A percentile compares a stretch with the other conserved stretches of the same genome.
phyloP scores from a whole-genome alignment of 2,329 filamentous ascomycete species.

The Aspergillus sp. region DNA sequence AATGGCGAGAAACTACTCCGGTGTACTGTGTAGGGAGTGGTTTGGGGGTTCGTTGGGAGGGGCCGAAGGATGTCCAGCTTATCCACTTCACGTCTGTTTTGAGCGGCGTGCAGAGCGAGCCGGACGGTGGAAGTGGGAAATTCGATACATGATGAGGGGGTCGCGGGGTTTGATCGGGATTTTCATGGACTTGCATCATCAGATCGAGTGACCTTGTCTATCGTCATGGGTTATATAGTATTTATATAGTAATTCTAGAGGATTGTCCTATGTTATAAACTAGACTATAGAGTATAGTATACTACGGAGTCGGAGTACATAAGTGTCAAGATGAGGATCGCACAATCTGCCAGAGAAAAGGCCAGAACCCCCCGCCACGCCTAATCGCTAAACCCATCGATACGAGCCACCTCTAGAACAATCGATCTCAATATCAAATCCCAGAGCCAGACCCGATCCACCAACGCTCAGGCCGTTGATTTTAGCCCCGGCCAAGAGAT shows the following conservation, averaged over 20 bases:
- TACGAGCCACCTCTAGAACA: neutral
- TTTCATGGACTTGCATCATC: neutral
- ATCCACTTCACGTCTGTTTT: conserved; percentile 10
- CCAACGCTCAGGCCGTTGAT: conserved; percentile 8
- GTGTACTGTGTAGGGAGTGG: neutral
- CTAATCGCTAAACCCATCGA: too few relatives aligned
- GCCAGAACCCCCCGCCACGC: too few relatives aligned
- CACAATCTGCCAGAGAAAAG: too few relatives aligned
- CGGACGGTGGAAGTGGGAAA: neutral
- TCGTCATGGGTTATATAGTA: too few relatives aligned
- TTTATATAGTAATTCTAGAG: too few relatives aligned
- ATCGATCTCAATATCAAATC: neutral
- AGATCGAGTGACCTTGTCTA: too few relatives aligned
- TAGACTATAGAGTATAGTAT: neutral
- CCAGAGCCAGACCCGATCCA: neutral
- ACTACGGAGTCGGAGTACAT: neutral
- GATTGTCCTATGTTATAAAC: neutral
- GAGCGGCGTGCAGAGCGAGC: conserved; percentile 4
- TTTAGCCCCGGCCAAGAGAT: neutral
- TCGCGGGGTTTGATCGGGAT: neutral
- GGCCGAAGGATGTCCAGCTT: neutral
- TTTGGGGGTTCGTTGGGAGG: neutral
- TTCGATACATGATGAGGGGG: neutral
- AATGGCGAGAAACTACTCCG: neutral
- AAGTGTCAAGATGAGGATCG: neutral